These are phyloP conservation scores for Yarrowia hollandica DNA, from an alignment of 805 yeast genomes.

Conservation along the genomic window DNA sequence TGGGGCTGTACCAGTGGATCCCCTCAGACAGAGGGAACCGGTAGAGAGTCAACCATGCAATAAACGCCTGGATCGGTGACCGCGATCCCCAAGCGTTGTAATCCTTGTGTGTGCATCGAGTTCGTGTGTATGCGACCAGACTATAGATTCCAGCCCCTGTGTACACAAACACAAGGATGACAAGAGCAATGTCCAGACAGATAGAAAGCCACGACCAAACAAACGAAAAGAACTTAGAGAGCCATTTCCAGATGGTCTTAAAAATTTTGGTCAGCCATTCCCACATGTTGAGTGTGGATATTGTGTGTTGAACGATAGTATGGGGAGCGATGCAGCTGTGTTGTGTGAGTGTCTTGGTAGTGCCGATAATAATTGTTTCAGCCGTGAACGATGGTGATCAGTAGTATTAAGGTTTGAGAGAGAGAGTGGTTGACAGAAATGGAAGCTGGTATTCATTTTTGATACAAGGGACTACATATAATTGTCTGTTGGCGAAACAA, in stretches of 20 bases:
- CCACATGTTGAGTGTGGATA: constrained; percentile 27
- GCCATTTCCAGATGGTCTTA: constrained; percentile 14
- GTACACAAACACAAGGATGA: neutral
- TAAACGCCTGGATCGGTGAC: constrained; percentile 15
- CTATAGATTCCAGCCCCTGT: constrained; percentile 12
- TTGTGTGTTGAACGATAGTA: constrained; percentile 9
- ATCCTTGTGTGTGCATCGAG: constrained; percentile 2
- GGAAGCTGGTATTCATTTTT: too few relatives aligned
- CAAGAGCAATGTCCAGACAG: constrained; percentile 18
- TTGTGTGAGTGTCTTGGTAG: neutral
- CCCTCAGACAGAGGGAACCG: constrained; percentile 1
- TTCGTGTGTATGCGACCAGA: constrained; percentile 1
- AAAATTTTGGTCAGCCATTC: constrained; percentile 16
- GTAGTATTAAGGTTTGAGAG: neutral
- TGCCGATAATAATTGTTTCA: constrained; percentile 13
- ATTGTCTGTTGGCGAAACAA: too few relatives aligned
- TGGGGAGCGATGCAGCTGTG: neutral
- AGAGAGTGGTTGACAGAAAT: neutral
- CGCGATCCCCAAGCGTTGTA: constrained; percentile 20
- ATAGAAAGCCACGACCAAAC: constrained; percentile 17
- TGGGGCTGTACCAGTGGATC: constrained; percentile 8
- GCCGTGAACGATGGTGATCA: constrained; percentile 14
- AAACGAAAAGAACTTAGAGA: neutral
- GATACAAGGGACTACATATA: too few relatives aligned
- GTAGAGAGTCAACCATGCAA: constrained; percentile 14